Evolutionary conservation across 768 basidiomycete genomes (phyloP).

Genomic region (Tremella yokohamensis): DNA sequence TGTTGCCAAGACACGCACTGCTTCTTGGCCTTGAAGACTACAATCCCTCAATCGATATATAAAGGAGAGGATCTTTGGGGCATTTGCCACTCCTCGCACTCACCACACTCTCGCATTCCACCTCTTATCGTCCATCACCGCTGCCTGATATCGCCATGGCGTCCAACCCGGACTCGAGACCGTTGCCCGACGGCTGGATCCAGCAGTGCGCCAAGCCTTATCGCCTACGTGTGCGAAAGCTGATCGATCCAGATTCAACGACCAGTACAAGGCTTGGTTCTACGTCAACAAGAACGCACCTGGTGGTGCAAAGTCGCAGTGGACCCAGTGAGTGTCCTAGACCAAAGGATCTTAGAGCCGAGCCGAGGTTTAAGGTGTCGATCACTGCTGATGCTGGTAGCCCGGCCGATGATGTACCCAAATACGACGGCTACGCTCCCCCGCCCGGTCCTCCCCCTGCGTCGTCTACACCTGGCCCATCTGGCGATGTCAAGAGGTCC

Average conservation of each 20-base stretch:
- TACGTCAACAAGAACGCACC: constrained; percentile 44
- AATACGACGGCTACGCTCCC: constrained; percentile 16
- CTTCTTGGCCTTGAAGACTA: no score
- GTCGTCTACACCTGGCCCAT: constrained; percentile 9
- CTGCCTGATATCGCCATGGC: constrained; percentile 16
- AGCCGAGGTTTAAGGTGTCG: background rate
- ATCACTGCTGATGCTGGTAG: constrained; percentile 15
- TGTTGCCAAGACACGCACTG: constrained; percentile 10
- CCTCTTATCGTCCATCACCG: background rate
- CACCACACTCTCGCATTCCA: background rate
- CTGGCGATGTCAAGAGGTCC: background rate
- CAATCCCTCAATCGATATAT: no score
- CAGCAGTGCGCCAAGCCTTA: constrained; percentile 30
- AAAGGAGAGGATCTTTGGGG: no score
- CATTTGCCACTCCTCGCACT: background rate
- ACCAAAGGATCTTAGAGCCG: no score
- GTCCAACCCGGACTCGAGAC: constrained; percentile 37
- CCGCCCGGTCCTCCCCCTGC: constrained; percentile 33
- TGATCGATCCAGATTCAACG: constrained; percentile 33
- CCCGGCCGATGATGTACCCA: constrained; percentile 38
- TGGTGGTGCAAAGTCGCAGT: constrained; percentile 36
- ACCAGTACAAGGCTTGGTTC: constrained; percentile 44
- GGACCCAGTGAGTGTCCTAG: constrained; percentile 41
- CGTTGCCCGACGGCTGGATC: constrained; percentile 43
- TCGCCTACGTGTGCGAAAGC: constrained; percentile 1